Evolutionary conservation across 2,329 filamentous ascomycete genomes (phyloP).

Genomic region (Claviceps sp.): DNA sequence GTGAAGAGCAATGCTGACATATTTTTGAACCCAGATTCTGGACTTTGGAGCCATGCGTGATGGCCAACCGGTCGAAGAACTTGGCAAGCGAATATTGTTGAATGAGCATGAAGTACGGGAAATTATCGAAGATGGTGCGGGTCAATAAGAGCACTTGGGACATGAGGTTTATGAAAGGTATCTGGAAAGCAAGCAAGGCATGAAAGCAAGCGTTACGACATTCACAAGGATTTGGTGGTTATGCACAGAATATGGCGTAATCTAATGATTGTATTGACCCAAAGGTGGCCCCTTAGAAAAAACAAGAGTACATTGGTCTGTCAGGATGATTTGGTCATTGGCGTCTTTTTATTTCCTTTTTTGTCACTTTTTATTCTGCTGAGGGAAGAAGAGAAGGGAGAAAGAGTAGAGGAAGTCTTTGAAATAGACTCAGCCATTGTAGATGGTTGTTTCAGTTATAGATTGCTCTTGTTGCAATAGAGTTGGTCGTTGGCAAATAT

Average conservation of each 20-base stretch:
- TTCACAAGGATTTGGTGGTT: background rate
- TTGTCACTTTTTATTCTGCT: too few species aligned
- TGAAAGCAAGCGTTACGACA: slow-evolving; percentile 2
- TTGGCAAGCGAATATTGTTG: slow-evolving; percentile 64
- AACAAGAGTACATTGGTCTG: too few species aligned
- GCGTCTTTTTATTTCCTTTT: too few species aligned
- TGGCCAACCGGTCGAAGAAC: slow-evolving; percentile 61
- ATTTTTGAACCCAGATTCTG: slow-evolving; percentile 52
- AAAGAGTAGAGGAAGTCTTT: too few species aligned
- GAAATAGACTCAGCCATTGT: too few species aligned
- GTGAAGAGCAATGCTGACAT: background rate
- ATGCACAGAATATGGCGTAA: background rate
- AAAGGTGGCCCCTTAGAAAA: background rate
- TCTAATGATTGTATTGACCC: slow-evolving; percentile 1
- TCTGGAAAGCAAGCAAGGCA: background rate
- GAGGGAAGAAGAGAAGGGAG: too few species aligned
- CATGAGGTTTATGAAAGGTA: background rate
- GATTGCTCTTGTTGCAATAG: too few species aligned
- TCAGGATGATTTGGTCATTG: too few species aligned
- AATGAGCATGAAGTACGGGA: slow-evolving; percentile 41
- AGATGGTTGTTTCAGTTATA: too few species aligned
- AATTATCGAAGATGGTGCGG: slow-evolving; percentile 31
- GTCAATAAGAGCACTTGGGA: background rate
- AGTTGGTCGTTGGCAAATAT: too few species aligned
- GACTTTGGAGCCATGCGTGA: slow-evolving; percentile 93